phyloP scores from a whole-genome alignment of 768 basidiomycete genomes.

The Hericium erinaceus region DNA sequence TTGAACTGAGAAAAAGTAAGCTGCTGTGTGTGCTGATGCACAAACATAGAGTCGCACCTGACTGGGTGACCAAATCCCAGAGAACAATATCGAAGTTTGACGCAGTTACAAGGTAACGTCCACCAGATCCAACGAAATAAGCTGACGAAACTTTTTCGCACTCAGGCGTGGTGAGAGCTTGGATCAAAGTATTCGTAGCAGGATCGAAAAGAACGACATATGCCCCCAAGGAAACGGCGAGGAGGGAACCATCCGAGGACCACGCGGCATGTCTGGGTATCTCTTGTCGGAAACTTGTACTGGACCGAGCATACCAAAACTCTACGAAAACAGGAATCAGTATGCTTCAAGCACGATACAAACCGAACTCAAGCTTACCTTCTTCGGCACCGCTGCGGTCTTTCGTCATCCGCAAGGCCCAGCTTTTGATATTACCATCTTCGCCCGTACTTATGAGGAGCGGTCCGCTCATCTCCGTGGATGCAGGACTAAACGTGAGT shows the following conservation, averaged over 20 bases:
- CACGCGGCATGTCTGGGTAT: conserved; percentile 60
- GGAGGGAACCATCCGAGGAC: conserved; percentile 80
- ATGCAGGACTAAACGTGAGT: conserved; percentile 56
- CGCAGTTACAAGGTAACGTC: conserved; percentile 59
- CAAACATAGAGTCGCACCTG: conserved; percentile 26
- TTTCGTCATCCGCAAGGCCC: conserved; percentile 50
- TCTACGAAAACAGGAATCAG: conserved; percentile 26
- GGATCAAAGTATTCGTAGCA: conserved; percentile 45
- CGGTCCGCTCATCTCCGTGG: conserved; percentile 20
- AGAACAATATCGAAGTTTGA: conserved; percentile 43
- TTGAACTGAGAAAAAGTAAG: conserved; percentile 32
- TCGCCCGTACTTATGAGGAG: conserved; percentile 66
- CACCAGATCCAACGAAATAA: conserved; percentile 60
- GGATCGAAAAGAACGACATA: conserved; percentile 73
- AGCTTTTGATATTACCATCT: conserved; percentile 72
- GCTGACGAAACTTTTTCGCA: conserved; percentile 34
- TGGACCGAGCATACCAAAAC: conserved; percentile 76
- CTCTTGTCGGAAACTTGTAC: conserved; percentile 59
- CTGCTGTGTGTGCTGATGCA: conserved; percentile 1
- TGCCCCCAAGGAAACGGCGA: conserved; percentile 62
- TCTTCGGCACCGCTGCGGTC: conserved; percentile 38
- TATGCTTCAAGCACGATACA: background rate
- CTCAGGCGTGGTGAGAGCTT: conserved; percentile 44
- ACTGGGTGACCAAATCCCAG: conserved; percentile 63
- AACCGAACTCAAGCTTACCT: conserved; percentile 30